phyloP scores from a whole-genome alignment of 306 rosid genomes.

The Acacia acuminata region DNA sequence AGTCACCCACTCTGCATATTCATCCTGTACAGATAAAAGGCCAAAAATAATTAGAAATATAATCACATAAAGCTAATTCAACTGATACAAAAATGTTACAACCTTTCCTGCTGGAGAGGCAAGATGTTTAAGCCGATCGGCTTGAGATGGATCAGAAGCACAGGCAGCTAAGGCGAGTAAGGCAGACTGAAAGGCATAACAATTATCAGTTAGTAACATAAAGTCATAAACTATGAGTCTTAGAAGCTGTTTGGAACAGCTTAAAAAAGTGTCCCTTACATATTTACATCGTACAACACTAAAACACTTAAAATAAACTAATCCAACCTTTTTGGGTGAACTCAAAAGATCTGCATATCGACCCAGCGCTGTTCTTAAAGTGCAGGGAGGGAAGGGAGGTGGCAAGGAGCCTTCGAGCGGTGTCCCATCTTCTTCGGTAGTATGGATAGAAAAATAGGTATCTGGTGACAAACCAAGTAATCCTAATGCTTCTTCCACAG shows the following conservation, averaged over 20 bases:
- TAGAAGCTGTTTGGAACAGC: no score
- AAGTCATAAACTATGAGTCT: slow-evolving; percentile 24
- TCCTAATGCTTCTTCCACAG: slow-evolving; percentile 73
- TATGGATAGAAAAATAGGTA: slow-evolving; percentile 79
- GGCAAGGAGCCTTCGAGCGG: slow-evolving; percentile 75
- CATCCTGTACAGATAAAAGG: slow-evolving; percentile 63
- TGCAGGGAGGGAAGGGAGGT: slow-evolving; percentile 83
- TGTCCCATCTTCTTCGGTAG: slow-evolving; percentile 80
- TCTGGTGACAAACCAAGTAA: slow-evolving; percentile 77
- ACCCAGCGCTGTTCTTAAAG: slow-evolving; percentile 70
- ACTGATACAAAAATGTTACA: slow-evolving; percentile 22
- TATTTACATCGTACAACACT: no score
- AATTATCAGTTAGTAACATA: slow-evolving; percentile 16
- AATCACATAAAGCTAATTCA: neutral
- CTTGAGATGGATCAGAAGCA: slow-evolving; percentile 88
- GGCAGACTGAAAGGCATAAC: slow-evolving; percentile 58
- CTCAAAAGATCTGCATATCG: slow-evolving; percentile 83
- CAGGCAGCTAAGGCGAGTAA: slow-evolving; percentile 89
- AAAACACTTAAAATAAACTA: no score
- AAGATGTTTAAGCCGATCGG: slow-evolving; percentile 81
- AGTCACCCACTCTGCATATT: slow-evolving; percentile 83
- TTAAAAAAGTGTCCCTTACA: no score
- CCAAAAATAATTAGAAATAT: slow-evolving; percentile 35
- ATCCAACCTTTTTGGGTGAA: slow-evolving; percentile 86
- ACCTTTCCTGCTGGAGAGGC: slow-evolving; percentile 99